Evolutionary conservation across 176 grass and related monocot species (phyloP), one percentile per base, ranked within the genome.

Genomic region (Hordeum marinum): DNA sequence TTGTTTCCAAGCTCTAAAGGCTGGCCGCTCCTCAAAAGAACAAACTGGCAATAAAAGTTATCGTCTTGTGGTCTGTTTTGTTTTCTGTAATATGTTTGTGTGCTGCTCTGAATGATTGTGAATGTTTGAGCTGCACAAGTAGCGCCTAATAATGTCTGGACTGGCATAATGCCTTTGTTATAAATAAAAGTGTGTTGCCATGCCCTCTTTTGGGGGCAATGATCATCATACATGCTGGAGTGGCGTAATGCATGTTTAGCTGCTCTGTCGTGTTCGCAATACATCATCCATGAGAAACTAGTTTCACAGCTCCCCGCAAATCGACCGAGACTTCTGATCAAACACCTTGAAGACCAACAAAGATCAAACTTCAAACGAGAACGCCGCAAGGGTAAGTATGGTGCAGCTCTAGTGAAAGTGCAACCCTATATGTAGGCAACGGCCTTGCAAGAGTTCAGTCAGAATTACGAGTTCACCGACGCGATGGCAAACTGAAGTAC

Each of bases 1-100:
- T 94, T 75, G 46, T 99, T 54, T 89, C 97, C 25, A 99, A 99
- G 81, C 91, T 99, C 42, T 99, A 86, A 52, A 99, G 81, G 76
- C 39, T 64, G 0, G 24, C 14, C 17, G 34, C 48, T 18, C 35
- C 8, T 48, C 52, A 6, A 21, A 60, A 13, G 6, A 13, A 43
- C 14, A 43, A 12, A 41, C 24, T 20, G 9, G 18, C 15, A 52
- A 52, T 52, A 52, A 52, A 7, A 52, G 48, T 18, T 18, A 2
- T 52, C 0, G 0, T 52, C 48, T 18, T 15, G 48, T 52, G 48
- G 15, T 18, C 34, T 87, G 67, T 79, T 54, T 70, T 20, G 10
- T 77, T 25, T 12, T 34, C 14, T 68, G 68, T 63, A 80, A 84
- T 1, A 37, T n/a, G 4, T 60, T 48, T 26, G 21, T 59, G 37